phyloP scores from a whole-genome alignment of 495 filamentous ascomycete genomes.

The Penicillium dipodomyicola region DNA sequence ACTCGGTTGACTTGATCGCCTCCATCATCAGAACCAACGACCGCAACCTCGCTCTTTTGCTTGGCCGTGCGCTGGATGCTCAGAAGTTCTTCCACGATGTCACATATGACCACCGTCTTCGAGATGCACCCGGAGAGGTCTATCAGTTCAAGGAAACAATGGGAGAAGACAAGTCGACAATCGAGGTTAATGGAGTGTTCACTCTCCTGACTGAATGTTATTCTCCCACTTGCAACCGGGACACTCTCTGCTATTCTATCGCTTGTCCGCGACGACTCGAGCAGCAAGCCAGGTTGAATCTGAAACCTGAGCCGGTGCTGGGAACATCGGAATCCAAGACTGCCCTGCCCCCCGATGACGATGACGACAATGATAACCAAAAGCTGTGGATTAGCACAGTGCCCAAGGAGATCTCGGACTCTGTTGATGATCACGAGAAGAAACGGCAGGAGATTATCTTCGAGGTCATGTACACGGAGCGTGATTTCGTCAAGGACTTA shows the following conservation, averaged over 20 bases:
- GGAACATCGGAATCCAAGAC: conserved; percentile 79
- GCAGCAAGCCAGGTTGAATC: conserved; percentile 88
- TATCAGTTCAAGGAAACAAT: conserved; percentile 96
- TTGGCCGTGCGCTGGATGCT: conserved; percentile 93
- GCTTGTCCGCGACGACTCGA: conserved; percentile 93
- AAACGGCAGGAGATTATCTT: conserved; percentile 98
- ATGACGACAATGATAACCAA: conserved; percentile 87
- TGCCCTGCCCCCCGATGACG: conserved; percentile 66
- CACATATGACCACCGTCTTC: conserved; percentile 91
- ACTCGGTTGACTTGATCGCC: conserved; percentile 91
- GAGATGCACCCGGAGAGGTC: conserved; percentile 86
- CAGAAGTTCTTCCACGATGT: conserved; percentile 99
- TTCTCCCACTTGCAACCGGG: conserved; percentile 92
- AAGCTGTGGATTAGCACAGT: conserved; percentile 99
- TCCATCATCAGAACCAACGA: conserved; percentile 97
- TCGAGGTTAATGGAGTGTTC: conserved; percentile 93
- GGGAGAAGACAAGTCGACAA: conserved; percentile 75
- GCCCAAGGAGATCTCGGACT: conserved; percentile 88
- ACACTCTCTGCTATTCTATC: conserved; percentile 96
- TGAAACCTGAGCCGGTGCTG: conserved; percentile 85
- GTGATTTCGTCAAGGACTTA: conserved; percentile 98
- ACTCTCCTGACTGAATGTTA: conserved; percentile 96
- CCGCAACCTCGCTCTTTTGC: conserved; percentile 85
- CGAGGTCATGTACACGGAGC: conserved; percentile 97
- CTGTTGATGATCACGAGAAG: conserved; percentile 84